Evolutionary conservation across 768 basidiomycete species (phyloP), one percentile per base, ranked within the genome.

Genomic region (Tricholoma matsutake): DNA sequence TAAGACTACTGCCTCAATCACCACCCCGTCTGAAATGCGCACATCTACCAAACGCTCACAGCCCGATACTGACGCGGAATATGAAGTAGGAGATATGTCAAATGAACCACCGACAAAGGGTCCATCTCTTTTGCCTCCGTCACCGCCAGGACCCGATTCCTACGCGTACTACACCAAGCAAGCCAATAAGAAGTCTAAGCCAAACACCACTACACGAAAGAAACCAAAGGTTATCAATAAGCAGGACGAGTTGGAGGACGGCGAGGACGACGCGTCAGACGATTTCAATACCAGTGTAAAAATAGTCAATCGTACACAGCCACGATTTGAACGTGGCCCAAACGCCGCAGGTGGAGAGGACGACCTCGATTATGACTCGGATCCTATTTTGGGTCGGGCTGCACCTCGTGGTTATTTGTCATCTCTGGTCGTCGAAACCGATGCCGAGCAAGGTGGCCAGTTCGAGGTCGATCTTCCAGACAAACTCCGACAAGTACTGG

Each of bases 401-500:
- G 61, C 55, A 64, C 77, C 70, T 74, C 74, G 60, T 72, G 73
- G 64, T 57, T 34, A 64, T 52, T 64, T 65, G 18, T 65, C 69
- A 58, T 58, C 64, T 58, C 51, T 59, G 62, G 51, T 63, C 39
- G 52, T 39, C 18, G 22, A 47, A 31, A 39, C 39, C 43, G 60
- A 61, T 39, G 34, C 34, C 13, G 63, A 72, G 63, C 67, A 71
- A 63, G 75, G 76, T 8, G 72, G 77, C 43, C 73, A 66, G 58
- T 67, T 89, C 65, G 80, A 82, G 61, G 78, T 88, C 61, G 75
- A 86, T 71, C 75, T 91, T 54, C 86, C 88, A 54, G 86, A 89
- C 63, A 79, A 86, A 59, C 80, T 92, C 65, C 85, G 78, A 64
- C 79, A 79, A 67, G 79, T 90, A 63, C 75, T 92, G 34, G 85